Percentiles rank a stretch among this genome's conserved stretches.
Evolutionary conservation across 2,329 filamentous ascomycete genomes (phyloP).

Genomic region (Fusarium scirpi): DNA sequence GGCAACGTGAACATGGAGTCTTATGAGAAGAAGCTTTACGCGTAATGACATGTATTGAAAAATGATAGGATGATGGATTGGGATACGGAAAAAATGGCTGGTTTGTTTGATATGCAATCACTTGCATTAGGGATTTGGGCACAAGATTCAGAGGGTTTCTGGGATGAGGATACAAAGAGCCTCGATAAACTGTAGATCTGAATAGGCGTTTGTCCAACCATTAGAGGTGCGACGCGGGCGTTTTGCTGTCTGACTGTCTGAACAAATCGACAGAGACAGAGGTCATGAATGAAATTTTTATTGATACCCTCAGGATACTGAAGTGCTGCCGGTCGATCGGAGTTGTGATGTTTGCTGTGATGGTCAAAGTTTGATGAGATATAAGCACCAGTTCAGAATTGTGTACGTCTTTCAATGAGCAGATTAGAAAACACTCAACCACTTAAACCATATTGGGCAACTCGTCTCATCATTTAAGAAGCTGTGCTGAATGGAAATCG

Average conservation of each 20-base stretch:
- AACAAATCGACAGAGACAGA: constrained; percentile 29
- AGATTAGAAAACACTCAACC: not conserved
- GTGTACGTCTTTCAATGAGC: not conserved
- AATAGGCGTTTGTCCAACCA: constrained; percentile 48
- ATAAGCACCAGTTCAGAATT: constrained; percentile 6
- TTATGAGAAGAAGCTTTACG: constrained; percentile 99
- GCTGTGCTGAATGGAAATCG: constrained; percentile 8
- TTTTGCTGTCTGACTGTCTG: constrained; percentile 38
- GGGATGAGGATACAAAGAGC: constrained; percentile 36
- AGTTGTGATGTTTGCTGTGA: constrained; percentile 17
- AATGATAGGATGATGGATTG: constrained; percentile 32
- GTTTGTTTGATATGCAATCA: constrained; percentile 35
- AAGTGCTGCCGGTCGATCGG: constrained; percentile 41
- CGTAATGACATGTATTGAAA: constrained; percentile 63
- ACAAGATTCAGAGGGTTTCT: constrained; percentile 32
- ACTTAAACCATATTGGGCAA: not conserved
- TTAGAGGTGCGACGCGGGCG: constrained; percentile 47
- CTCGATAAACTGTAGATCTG: constrained; percentile 44
- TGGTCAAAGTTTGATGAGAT: not conserved
- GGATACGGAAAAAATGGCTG: constrained; percentile 28
- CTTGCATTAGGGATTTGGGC: constrained; percentile 37
- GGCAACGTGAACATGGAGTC: constrained; percentile 98
- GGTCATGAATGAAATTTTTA: constrained; percentile 45
- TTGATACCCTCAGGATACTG: constrained; percentile 39
- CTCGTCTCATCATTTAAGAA: not conserved